Conservation (phyloP, 2,329 filamentous ascomycete genomes). For the Epichloe coenophiala region DNA sequence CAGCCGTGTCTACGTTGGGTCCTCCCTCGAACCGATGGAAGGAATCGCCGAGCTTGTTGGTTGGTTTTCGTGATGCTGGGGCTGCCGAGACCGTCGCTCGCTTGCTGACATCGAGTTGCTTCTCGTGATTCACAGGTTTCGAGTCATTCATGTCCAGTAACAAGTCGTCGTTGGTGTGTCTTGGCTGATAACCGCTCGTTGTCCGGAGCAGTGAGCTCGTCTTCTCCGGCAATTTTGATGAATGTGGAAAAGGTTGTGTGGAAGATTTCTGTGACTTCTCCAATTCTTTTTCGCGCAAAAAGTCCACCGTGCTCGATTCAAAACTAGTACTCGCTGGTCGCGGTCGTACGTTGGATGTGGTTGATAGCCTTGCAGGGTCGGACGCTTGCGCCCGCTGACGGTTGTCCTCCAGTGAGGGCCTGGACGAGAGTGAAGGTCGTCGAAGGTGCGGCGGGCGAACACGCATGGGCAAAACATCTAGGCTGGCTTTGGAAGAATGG, state of each 20-base stretch:
- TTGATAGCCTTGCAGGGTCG: slow-evolving; percentile 12
- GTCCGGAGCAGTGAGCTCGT: not conserved
- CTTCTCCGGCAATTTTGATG: not conserved
- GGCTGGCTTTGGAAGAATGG: not conserved
- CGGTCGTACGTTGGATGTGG: slow-evolving; percentile 33
- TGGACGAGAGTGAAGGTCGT: slow-evolving; percentile 8
- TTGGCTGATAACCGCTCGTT: not conserved
- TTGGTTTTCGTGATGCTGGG: slow-evolving; percentile 70
- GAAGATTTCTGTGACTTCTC: slow-evolving; percentile 22
- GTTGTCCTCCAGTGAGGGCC: slow-evolving; percentile 10
- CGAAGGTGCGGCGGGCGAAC: slow-evolving; percentile 14
- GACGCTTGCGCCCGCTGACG: slow-evolving; percentile 8
- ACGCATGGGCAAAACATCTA: slow-evolving; percentile 8
- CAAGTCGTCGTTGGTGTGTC: slow-evolving; percentile 39
- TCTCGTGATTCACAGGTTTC: slow-evolving; percentile 36
- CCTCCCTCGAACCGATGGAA: slow-evolving; percentile 78
- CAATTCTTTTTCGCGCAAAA: slow-evolving; percentile 63
- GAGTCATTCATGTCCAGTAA: slow-evolving; percentile 61
- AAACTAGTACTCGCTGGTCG: slow-evolving; percentile 74
- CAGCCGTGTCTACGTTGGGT: no score
- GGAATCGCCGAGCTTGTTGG: slow-evolving; percentile 81
- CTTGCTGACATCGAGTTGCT: slow-evolving; percentile 41
- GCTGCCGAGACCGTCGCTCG: slow-evolving; percentile 60
- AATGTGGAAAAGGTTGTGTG: not conserved
- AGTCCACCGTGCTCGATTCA: slow-evolving; percentile 63